These are phyloP conservation scores for Trametes cinnabarina DNA, from an alignment of 768 basidiomycete species.

Conservation along the genomic window DNA sequence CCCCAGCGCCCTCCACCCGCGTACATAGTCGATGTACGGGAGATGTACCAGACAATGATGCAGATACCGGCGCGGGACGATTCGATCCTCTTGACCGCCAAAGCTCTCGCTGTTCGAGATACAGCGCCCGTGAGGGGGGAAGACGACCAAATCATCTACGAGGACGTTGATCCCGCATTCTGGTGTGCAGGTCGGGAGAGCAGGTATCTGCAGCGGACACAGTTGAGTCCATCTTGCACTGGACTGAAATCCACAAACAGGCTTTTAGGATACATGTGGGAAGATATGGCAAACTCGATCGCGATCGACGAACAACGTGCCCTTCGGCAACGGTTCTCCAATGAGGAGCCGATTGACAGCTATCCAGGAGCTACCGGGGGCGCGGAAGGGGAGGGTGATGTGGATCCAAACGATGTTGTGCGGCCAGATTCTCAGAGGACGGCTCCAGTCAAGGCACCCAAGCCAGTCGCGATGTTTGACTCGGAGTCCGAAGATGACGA, in stretches of 20 bases:
- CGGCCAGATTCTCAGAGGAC: not conserved
- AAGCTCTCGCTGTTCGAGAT: constrained; percentile 12
- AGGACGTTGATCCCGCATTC: constrained; percentile 3
- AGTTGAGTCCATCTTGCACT: too few species aligned
- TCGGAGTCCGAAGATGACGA: constrained; percentile 15
- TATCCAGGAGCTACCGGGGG: not conserved
- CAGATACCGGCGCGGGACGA: not conserved
- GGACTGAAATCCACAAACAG: constrained; percentile 2
- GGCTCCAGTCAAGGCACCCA: not conserved
- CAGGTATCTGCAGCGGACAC: too few species aligned
- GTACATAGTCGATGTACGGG: constrained; percentile 24
- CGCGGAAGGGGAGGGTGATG: constrained; percentile 6
- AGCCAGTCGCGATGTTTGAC: constrained; percentile 4
- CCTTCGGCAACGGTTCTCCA: constrained; percentile 2
- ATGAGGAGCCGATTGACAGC: constrained; percentile 3
- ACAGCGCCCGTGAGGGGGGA: constrained; percentile 1
- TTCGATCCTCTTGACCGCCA: constrained; percentile 8
- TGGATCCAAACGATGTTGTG: constrained; percentile 20
- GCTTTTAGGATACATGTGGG: constrained; percentile 24
- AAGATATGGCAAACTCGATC: constrained; percentile 19
- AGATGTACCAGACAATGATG: constrained; percentile 19
- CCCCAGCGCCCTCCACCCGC: not conserved
- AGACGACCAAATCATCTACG: constrained; percentile 1
- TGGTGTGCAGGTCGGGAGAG: constrained; percentile 30
- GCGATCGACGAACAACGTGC: constrained; percentile 27